Conservation (phyloP, 495 filamentous ascomycete species). For the Mytilinidion resinicola region DNA sequence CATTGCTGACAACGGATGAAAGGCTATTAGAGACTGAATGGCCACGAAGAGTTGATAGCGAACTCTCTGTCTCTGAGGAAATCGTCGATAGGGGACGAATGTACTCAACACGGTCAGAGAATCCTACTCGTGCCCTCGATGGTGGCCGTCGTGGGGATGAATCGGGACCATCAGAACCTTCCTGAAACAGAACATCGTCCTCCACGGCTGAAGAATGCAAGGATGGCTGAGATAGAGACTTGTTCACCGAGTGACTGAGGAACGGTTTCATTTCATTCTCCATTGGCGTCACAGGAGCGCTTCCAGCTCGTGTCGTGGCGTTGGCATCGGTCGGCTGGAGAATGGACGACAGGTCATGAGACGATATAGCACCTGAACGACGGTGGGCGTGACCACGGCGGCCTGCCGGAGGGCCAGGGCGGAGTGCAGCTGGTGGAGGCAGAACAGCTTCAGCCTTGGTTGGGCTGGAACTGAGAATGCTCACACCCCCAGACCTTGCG, state of each 20-base stretch:
- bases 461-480: conserved; percentile 56
- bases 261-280: conserved; percentile 29
- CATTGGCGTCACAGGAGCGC: conserved; percentile 64
- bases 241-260: conserved; percentile 21
- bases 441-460: conserved; percentile 55
- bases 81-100: conserved; percentile 68
- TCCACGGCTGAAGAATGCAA: conserved; percentile 3
- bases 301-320: conserved; percentile 46
- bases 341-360: conserved; percentile 70
- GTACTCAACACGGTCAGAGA: conserved; percentile 57
- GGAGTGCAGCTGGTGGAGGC: conserved; percentile 43
- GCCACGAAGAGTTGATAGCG: conserved; percentile 51
- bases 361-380: conserved; percentile 81
- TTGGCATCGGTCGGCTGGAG: conserved; percentile 51
- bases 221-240: conserved; percentile 31
- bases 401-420: conserved; percentile 42
- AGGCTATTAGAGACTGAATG: conserved; percentile 60
- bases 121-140: conserved; percentile 51
- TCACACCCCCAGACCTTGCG: conserved; percentile 51
- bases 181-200: conserved; percentile 5
- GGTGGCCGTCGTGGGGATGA: conserved; percentile 34
- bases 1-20: conserved; percentile 52
- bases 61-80: conserved; percentile 69
- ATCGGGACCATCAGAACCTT: conserved; percentile 30
- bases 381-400: conserved; percentile 75